Base-by-base conservation (phyloP, 257 asterid genomes). In the Forsythia viridissima region DNA sequence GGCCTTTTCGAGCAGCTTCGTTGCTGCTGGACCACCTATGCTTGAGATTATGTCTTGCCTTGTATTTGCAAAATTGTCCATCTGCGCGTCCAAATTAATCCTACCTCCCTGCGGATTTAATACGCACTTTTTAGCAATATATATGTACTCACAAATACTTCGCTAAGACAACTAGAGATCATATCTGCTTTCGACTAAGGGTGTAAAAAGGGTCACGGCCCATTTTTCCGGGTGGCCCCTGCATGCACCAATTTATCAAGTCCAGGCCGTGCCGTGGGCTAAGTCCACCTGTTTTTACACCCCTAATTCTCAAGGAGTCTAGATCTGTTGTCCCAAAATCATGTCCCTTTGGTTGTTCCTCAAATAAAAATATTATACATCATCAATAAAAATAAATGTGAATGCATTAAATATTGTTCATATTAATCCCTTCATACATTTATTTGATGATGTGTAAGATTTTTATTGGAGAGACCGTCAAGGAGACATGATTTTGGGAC, bases 1-100 rank as follows among this genome's bases (percentile, higher is more conserved):
- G 6, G 97, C 88, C 42, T 61, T 76, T 66, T 81, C 43, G 4
- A 91, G 66, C 55, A 90, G 72, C 10, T 85, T 79, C 68, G 37
- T 16, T 18, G 93, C 83, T 55, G 78, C 85, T 1, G 71, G 63
- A 16, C 21, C 78, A 30, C 95, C 97, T 11, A 90, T 48, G 9
- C 38, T 65, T 67, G 88, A 81, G 51, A 88, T 84, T 77, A 93
- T 89, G 76, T 90, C 83, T 78, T 86, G 86, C 81, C 82, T 90
- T 0, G 92, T 93, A 39, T 84, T 86, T 70, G 91, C 97, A 83
- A 93, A 90, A 82, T 91, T 89, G 91, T 90, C 94, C 70, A 93
- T n/a, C 40, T 93, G 97, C 38, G 92, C 94, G 81, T 91, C 97
- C 66, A 93, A 75, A 78, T 90, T 90, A 57, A 91, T 89, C 82